Evolutionary conservation across 192 early-diverging fungal species (phyloP).

Genomic region (Coemansia furcata): DNA sequence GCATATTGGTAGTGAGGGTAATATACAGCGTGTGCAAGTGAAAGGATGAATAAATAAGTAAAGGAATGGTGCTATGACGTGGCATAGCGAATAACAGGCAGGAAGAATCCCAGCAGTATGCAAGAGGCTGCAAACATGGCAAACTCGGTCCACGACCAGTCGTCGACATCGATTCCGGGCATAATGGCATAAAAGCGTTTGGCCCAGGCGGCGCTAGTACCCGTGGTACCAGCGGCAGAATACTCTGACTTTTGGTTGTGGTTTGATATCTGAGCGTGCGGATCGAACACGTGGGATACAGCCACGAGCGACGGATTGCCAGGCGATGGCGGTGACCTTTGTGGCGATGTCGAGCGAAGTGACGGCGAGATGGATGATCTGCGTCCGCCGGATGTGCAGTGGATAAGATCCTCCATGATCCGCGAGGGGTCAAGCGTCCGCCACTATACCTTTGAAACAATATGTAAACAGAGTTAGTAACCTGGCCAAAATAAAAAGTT

Average conservation of each 20-base stretch:
- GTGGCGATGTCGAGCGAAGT: conserved; percentile 23
- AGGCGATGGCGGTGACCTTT: background rate
- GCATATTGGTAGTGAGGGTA: background rate
- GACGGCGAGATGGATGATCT: conserved; percentile 37
- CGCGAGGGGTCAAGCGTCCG: conserved; percentile 47
- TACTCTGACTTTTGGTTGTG: conserved; percentile 13
- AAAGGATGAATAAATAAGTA: background rate
- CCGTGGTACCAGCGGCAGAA: background rate
- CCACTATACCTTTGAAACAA: conserved; percentile 29
- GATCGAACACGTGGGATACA: conserved; percentile 28
- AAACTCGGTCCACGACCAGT: conserved; percentile 52
- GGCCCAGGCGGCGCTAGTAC: conserved; percentile 7
- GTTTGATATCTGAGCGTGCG: background rate
- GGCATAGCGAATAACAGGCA: conserved; percentile 33
- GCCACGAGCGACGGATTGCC: conserved; percentile 26
- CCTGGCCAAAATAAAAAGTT: background rate
- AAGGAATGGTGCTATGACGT: background rate
- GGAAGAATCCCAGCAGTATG: conserved; percentile 34
- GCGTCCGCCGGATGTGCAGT: conserved; percentile 35
- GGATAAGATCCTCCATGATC: conserved; percentile 51
- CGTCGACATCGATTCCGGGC: conserved; percentile 43
- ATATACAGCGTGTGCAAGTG: conserved; percentile 1
- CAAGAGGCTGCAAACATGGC: conserved; percentile 41
- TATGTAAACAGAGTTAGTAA: conserved; percentile 6
- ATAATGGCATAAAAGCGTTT: conserved; percentile 37